Evolutionary conservation across 2,329 filamentous ascomycete species (phyloP), one percentile per base, ranked within the genome.

Genomic region (Corniculantispora saksenae): DNA sequence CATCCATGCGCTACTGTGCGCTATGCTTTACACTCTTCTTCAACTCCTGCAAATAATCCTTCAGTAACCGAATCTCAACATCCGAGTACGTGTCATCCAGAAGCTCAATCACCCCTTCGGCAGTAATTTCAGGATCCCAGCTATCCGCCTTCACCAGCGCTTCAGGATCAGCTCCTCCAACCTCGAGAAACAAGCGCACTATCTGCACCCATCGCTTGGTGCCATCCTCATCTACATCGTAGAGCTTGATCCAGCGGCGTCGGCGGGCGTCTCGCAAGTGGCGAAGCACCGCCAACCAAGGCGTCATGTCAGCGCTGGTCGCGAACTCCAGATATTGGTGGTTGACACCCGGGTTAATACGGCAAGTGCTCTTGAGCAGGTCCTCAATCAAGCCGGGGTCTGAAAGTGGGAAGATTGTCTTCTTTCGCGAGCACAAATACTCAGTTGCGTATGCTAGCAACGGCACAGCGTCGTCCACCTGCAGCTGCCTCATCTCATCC

Each of bases 371-470:
- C 1, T n/a, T 35, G 8, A 77, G 66, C 6, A 77, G 69, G 32
- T 67, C 67, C 9, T 55, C 48, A 21, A 78, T 67, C 3, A 78
- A 69, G 0, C 48, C 48, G 3, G 73, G 73, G 32, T 72, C 69
- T 0, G 76, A 78, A 2, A 74, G 68, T 0, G 76, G 76, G 58
- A 72, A 77, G 38, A 78, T 75, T 6, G 75, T 75, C 53, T 73
- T 74, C 50, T 73, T 72, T 12, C 75, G 70, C 0, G 75, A 75
- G 64, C 74, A 76, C 21, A 76, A 69, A 27, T 75, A 76, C 47
- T 78, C 76, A 1, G 71, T 72, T 1, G 76, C 75, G 40, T 77
- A 75, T 0, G 72, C 66, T 1, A 78, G 58, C 1, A 78, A 67
- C 8, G 76, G 76, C 3, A 74, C 75, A 1, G 70, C 66, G 3